Conservation (phyloP, 2,329 filamentous ascomycete genomes). For the Kalaharituber pfeilii region DNA sequence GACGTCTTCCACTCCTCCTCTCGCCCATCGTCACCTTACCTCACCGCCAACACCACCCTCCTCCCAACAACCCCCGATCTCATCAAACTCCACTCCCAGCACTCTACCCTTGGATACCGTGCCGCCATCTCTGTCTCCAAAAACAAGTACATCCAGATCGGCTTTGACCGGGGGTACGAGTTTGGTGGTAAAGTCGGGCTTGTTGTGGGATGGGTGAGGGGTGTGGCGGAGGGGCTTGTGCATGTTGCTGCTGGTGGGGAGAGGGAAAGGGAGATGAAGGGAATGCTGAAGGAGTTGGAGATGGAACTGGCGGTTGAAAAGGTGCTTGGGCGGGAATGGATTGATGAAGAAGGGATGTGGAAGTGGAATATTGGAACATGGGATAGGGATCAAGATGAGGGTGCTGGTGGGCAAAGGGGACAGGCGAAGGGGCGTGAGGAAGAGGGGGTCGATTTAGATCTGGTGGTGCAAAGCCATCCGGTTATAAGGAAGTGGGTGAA, state of each 20-base stretch:
- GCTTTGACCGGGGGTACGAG: slow-evolving; percentile 81
- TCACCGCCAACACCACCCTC: slow-evolving; percentile 11
- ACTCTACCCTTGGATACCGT: slow-evolving; percentile 74
- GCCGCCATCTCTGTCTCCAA: slow-evolving; percentile 71
- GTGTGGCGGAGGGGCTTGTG: slow-evolving; percentile 55
- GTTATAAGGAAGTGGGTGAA: slow-evolving; percentile 44
- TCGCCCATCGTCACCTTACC: slow-evolving; percentile 1
- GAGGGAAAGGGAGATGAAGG: background rate
- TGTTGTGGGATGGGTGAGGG: slow-evolving; percentile 55
- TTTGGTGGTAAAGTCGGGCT: slow-evolving; percentile 68
- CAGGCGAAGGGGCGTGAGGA: slow-evolving; percentile 25
- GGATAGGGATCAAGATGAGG: too few species aligned
- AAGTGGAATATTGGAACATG: slow-evolving; percentile 37
- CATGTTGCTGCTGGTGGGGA: background rate
- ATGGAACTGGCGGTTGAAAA: slow-evolving; percentile 42
- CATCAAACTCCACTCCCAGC: slow-evolving; percentile 53
- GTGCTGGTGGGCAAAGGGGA: background rate
- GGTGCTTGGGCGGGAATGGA: slow-evolving; percentile 50
- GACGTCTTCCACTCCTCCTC: slow-evolving; percentile 5
- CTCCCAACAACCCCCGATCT: slow-evolving; percentile 36
- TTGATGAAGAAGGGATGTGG: slow-evolving; percentile 55
- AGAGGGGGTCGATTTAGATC: slow-evolving; percentile 37
- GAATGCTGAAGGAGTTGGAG: slow-evolving; percentile 19
- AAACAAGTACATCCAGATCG: slow-evolving; percentile 56
- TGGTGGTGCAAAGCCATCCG: slow-evolving; percentile 52